Conservation (phyloP, 306 rosid species). For the Quercus gilva region DNA sequence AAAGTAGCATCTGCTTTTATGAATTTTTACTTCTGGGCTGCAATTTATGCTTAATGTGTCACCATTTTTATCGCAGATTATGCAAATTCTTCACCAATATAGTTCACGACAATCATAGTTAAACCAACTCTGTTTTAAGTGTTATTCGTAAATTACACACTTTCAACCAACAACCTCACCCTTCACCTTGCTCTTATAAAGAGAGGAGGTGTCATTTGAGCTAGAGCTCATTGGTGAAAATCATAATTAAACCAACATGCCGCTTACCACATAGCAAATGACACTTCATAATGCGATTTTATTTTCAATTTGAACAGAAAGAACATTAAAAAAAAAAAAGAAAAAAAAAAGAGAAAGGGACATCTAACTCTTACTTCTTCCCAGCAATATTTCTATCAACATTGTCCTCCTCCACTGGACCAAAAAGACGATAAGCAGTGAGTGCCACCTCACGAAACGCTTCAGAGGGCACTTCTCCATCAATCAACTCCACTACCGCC, state of each 20-base stretch:
- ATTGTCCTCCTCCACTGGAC: constrained; percentile 29
- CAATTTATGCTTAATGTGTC: not conserved
- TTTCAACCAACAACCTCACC: too few species aligned
- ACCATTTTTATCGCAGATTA: not conserved
- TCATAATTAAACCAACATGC: not conserved
- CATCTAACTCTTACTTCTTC: constrained; percentile 46
- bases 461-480: constrained; percentile 80
- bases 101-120: not conserved
- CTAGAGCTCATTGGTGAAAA: not conserved
- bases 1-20: constrained; percentile 5
- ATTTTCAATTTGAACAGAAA: not conserved
- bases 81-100: not conserved
- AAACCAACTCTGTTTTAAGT: not conserved
- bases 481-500: constrained; percentile 75
- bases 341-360: not conserved
- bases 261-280: not conserved
- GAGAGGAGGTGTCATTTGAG: too few species aligned
- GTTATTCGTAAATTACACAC: too few species aligned
- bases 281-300: constrained; percentile 7
- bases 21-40: not conserved
- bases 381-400: constrained; percentile 24
- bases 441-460: constrained; percentile 78
- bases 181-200: not conserved
- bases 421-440: constrained; percentile 35
- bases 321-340: not conserved